Evolutionary conservation across 495 filamentous ascomycete species (phyloP).

Genomic region (Mytilinidion resinicola): DNA sequence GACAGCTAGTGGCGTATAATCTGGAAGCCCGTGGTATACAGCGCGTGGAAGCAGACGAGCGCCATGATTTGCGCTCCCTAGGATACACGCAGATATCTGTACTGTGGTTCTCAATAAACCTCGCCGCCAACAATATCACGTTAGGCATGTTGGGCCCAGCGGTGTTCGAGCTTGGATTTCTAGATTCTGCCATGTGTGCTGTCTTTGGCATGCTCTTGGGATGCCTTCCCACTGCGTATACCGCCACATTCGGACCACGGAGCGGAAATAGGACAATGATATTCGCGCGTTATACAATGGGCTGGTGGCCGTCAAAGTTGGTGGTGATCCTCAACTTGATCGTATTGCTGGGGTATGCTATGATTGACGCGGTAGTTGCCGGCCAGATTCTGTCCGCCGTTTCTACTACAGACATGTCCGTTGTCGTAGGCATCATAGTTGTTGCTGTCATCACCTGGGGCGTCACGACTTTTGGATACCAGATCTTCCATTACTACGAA

Average conservation of each 20-base stretch:
- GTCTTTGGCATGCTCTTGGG: slow-evolving; percentile 56
- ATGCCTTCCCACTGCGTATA: slow-evolving; percentile 55
- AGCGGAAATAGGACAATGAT: slow-evolving; percentile 69
- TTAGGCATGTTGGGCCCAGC: slow-evolving; percentile 64
- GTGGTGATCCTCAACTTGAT: slow-evolving; percentile 66
- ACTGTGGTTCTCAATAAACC: slow-evolving; percentile 71
- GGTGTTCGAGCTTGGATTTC: slow-evolving; percentile 62
- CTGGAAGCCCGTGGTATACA: slow-evolving; percentile 65
- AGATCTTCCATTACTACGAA: slow-evolving; percentile 65
- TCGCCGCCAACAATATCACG: slow-evolving; percentile 70
- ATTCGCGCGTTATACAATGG: slow-evolving; percentile 64
- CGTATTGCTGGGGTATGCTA: slow-evolving; percentile 62
- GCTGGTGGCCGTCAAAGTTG: slow-evolving; percentile 74
- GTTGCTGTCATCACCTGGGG: slow-evolving; percentile 59
- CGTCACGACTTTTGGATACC: slow-evolving; percentile 68
- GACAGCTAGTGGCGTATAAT: slow-evolving; percentile 34
- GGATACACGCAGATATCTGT: slow-evolving; percentile 60
- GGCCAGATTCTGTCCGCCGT: slow-evolving; percentile 73
- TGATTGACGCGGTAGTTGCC: slow-evolving; percentile 65
- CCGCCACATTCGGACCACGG: slow-evolving; percentile 64
- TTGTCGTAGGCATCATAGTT: slow-evolving; percentile 68
- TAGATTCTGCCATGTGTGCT: slow-evolving; percentile 58
- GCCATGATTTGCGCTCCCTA: slow-evolving; percentile 53
- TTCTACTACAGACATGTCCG: slow-evolving; percentile 53
- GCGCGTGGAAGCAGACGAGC: slow-evolving; percentile 54